These are phyloP conservation scores for Globisporangium nodosum DNA, from an alignment of 352 stramenopile genomes.

Conservation along the genomic window DNA sequence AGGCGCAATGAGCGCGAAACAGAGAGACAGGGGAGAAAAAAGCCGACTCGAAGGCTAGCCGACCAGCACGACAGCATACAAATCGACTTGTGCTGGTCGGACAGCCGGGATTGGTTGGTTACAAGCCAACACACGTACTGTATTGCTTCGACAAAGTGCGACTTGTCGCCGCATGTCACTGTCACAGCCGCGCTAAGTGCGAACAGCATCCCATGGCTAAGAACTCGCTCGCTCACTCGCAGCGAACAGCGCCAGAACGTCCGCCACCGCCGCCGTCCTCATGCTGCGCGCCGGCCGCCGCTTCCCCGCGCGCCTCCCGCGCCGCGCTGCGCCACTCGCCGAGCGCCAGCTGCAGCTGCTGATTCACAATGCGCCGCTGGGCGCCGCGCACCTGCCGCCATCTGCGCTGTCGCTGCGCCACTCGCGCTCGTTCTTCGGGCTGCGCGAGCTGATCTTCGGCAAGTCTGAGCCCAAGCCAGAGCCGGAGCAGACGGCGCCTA, in stretches of 20 bases:
- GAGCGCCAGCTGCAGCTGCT: slow-evolving; percentile 5
- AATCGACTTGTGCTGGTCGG: too few relatives aligned
- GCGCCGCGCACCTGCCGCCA: slow-evolving; percentile 1
- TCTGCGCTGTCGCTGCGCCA: slow-evolving; percentile 15
- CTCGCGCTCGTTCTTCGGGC: slow-evolving; percentile 49
- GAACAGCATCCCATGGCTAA: too few relatives aligned
- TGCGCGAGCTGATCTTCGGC: slow-evolving; percentile 63
- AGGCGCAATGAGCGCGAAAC: too few relatives aligned
- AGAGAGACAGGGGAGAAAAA: too few relatives aligned
- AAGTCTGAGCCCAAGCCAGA: slow-evolving; percentile 23
- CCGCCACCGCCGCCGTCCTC: background rate
- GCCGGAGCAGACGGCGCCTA: slow-evolving; percentile 8
- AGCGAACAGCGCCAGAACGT: too few relatives aligned
- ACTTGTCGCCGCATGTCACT: too few relatives aligned
- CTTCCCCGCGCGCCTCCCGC: slow-evolving; percentile 6
- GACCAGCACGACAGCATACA: too few relatives aligned
- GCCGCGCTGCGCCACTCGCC: background rate
- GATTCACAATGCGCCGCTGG: background rate
- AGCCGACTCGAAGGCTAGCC: too few relatives aligned
- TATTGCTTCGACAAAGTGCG: background rate
- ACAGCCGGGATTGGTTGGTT: background rate
- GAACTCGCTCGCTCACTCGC: too few relatives aligned
- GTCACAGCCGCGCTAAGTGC: too few relatives aligned
- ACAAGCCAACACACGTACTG: background rate
- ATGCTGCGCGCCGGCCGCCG: slow-evolving; percentile 19